Evolutionary conservation across 352 stramenopile genomes (phyloP).

Genomic region (Phytophthora ramorum): DNA sequence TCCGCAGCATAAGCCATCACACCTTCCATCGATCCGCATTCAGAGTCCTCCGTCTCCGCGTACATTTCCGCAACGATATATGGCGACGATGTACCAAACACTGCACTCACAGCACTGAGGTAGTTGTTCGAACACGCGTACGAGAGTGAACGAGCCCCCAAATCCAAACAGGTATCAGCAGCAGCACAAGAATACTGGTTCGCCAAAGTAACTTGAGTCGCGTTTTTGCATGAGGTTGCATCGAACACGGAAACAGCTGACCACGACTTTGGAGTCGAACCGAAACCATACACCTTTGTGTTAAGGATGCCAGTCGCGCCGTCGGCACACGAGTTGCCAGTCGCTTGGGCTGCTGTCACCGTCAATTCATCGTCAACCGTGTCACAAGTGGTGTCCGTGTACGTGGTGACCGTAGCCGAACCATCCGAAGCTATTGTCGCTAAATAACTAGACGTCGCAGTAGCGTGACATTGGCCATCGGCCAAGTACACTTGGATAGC

Average conservation of each 20-base stretch:
- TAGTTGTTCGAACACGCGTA: constrained; percentile 10
- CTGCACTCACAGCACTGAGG: background rate
- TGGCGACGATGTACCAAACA: constrained; percentile 5
- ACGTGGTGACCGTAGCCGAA: background rate
- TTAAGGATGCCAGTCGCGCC: constrained; percentile 3
- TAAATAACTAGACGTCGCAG: background rate
- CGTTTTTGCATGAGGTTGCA: background rate
- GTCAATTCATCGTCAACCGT: background rate
- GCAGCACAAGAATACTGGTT: constrained; percentile 1
- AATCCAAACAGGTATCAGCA: constrained; percentile 1
- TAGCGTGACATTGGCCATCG: constrained; percentile 22
- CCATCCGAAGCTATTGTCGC: background rate
- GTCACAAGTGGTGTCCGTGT: background rate
- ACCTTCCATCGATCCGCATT: constrained; percentile 6
- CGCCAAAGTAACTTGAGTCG: constrained; percentile 9
- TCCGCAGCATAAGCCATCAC: constrained; percentile 12
- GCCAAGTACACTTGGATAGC: constrained; percentile 14
- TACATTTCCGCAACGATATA: constrained; percentile 16
- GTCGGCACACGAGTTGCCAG: background rate
- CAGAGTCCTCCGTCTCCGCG: constrained; percentile 1
- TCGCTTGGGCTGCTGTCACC: constrained; percentile 1
- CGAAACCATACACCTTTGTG: constrained; percentile 4
- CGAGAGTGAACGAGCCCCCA: constrained; percentile 12
- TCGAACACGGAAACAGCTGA: constrained; percentile 1
- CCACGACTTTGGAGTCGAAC: background rate